Conservation (phyloP, 2,329 filamentous ascomycete genomes). For the Fusarium piperis region DNA sequence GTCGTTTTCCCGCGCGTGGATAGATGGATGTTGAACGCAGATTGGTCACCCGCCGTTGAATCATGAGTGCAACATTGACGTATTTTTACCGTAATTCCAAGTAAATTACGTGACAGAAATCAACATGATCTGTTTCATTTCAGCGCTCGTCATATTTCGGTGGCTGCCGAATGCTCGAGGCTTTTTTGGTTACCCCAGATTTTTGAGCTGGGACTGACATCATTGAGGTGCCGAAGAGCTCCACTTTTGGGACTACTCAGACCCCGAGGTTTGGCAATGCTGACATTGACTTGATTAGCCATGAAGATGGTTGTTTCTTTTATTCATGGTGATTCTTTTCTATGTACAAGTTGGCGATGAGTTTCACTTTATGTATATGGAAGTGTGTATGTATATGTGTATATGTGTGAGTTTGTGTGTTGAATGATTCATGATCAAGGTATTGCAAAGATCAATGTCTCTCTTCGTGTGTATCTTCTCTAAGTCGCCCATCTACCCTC, state of each 20-base stretch:
- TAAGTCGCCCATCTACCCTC: constrained; percentile 12
- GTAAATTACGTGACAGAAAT: too few relatives aligned
- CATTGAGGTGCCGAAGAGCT: constrained; percentile 3
- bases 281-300: not conserved
- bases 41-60: not conserved
- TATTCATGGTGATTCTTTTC: not conserved
- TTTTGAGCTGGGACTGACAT: constrained; percentile 33
- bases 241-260: constrained; percentile 20
- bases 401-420: too few relatives aligned
- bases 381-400: too few relatives aligned
- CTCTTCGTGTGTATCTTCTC: constrained; percentile 9
- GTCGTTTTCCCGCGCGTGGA: not conserved
- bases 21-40: not conserved
- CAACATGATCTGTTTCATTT: not conserved
- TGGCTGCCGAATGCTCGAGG: not conserved
- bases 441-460: not conserved
- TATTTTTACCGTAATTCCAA: not conserved
- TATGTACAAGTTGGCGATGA: not conserved
- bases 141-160: not conserved
- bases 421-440: not conserved
- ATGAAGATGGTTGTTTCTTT: not conserved
- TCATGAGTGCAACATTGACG: constrained; percentile 4
- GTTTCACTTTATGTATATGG: not conserved
- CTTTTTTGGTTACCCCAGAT: constrained; percentile 27
- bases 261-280: constrained; percentile 3